A percentile compares a stretch with the other conserved stretches of the same genome.
phyloP scores from a whole-genome alignment of 176 grass and related monocot genomes.

The Chrysopogon serrulatus region DNA sequence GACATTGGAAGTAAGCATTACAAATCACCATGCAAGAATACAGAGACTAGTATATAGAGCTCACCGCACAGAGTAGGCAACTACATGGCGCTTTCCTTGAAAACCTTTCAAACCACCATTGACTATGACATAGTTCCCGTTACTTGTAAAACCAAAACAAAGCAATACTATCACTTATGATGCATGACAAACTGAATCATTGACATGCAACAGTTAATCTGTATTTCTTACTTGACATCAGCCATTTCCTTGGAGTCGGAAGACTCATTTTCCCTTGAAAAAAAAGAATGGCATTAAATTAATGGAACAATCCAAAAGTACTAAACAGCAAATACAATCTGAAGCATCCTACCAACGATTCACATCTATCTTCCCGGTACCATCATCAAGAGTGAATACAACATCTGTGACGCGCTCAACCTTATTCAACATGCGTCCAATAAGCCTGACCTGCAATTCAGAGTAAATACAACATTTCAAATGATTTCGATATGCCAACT shows the following conservation, averaged over 20 bases:
- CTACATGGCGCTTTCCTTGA: conserved; percentile 74
- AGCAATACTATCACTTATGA: not conserved
- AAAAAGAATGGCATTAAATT: not conserved
- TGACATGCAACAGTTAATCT: not conserved
- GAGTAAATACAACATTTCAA: conserved; percentile 1
- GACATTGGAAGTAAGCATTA: not conserved
- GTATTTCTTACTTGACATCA: conserved; percentile 49
- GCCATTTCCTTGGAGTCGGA: conserved; percentile 67
- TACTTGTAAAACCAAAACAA: conserved; percentile 36
- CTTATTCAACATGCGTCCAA: conserved; percentile 70
- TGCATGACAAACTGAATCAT: not conserved
- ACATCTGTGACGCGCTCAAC: conserved; percentile 77
- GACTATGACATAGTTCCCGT: conserved; percentile 75
- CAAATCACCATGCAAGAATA: not conserved
- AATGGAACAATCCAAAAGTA: not conserved
- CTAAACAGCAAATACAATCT: conserved; percentile 3
- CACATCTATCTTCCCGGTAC: conserved; percentile 69
- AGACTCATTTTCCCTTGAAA: conserved; percentile 64
- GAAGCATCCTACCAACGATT: conserved; percentile 63
- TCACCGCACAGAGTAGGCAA: conserved; percentile 81
- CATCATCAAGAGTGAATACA: conserved; percentile 69
- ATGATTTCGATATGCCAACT: not conserved
- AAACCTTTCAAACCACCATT: conserved; percentile 85
- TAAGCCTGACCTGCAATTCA: conserved; percentile 67
- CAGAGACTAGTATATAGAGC: not conserved